Evolutionary conservation across 371 early-diverging fungal species (phyloP).

Genomic region (Mucor sp.): DNA sequence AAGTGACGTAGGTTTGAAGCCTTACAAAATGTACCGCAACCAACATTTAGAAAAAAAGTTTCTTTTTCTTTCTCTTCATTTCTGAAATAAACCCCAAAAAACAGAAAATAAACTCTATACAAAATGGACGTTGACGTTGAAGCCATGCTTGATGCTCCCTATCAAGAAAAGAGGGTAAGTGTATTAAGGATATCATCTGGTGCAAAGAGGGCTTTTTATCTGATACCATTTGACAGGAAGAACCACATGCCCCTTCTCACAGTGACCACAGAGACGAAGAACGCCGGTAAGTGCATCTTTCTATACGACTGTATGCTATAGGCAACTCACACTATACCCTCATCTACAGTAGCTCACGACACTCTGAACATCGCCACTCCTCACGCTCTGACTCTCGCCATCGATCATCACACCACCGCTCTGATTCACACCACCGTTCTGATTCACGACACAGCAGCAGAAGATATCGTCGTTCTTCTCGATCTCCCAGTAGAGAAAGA

Average conservation of each 20-base stretch:
- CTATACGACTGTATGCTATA: background rate
- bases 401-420: constrained; percentile 41
- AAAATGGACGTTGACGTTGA: constrained; percentile 71
- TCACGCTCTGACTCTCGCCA: constrained; percentile 31
- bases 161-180: constrained; percentile 61
- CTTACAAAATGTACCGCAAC: background rate
- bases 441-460: constrained; percentile 29
- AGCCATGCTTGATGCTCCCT: constrained; percentile 88
- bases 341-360: constrained; percentile 9
- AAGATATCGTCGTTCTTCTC: constrained; percentile 43
- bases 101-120: background rate
- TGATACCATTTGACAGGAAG: background rate
- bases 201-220: background rate
- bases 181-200: background rate
- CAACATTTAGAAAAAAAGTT: background rate
- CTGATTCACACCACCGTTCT: constrained; percentile 27
- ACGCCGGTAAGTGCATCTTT: constrained; percentile 17
- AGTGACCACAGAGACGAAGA: constrained; percentile 30
- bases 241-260: background rate
- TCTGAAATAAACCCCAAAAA: background rate
- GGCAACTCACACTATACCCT: background rate
- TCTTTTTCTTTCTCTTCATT: background rate
- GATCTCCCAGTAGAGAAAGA: constrained; percentile 39
- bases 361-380: constrained; percentile 12
- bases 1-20: constrained; percentile 1